Base-by-base conservation (phyloP, 192 early-diverging fungal species). In the Entophlyctis luteolus region DNA sequence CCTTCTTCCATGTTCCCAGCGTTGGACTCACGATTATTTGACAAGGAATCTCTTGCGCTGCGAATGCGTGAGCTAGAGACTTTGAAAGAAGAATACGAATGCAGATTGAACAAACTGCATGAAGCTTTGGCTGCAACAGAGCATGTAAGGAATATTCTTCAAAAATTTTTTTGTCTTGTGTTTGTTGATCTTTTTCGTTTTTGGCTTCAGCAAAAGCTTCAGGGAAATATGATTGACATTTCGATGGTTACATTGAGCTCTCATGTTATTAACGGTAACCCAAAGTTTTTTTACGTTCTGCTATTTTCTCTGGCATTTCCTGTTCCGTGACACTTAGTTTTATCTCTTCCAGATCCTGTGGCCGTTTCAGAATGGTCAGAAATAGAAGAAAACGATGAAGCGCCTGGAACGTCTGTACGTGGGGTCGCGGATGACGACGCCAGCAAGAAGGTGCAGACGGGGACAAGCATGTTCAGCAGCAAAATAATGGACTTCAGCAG, bases 181-280 rank as follows among this genome's bases (percentile, higher is more conserved):
- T 46, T 47, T 2, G 18, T 47, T n/a, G n/a, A n/a, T n/a, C 42
- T 45, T 45, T 45, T 10, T 14, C 10, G 42, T 14, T 14, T 20
- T 20, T 10, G 28, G 49, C 10, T 25, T 18, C 55, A 27, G 16
- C 18, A 60, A 42, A 60, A 60, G 46, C 59, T 6, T 25, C 35
- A 46, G 14, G 38, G 46, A 45, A 29, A 37, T 46, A 45, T 46
- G 59, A 27, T 60, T 38, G 59, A 60, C 31, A 46, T 60, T n/a
- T 60, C 59, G 22, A 18, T 60, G 6, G 25, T 46, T 4, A 60
- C 59, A 22, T 45, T 60, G 39, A 60, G 28, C 59, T 60, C 59
- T 6, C 59, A 60, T 46, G 59, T 60, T 20, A 60, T 60, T 5
- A 60, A 60, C 38, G 59, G 59, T 60, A 46, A 34, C n/a, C n/a